Percentiles rank a stretch among this genome's conserved stretches.
These are phyloP conservation scores for Zelonia costaricensis DNA, from an alignment of 208 protist species.

Conservation along the genomic window DNA sequence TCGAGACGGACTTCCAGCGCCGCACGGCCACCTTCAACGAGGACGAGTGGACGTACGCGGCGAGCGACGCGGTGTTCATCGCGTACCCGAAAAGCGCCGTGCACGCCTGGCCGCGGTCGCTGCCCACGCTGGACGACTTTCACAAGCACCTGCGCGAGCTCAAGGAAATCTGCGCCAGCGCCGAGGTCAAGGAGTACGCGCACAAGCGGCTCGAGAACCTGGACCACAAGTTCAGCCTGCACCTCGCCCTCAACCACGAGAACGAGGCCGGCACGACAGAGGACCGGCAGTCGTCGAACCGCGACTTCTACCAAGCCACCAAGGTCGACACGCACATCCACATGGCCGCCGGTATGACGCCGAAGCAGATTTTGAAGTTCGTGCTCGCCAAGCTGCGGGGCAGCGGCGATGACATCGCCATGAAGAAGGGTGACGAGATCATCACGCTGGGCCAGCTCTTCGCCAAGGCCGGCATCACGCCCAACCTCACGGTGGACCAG, in stretches of 20 bases:
- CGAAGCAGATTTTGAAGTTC: conserved; percentile 94
- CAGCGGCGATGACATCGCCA: conserved; percentile 92
- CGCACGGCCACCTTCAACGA: conserved; percentile 88
- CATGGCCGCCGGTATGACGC: conserved; percentile 95
- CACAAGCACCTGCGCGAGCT: conserved; percentile 74
- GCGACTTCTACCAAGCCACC: conserved; percentile 95
- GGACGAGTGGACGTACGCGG: conserved; percentile 87
- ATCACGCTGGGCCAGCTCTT: conserved; percentile 89
- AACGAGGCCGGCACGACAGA: conserved; percentile 89
- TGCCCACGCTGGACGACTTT: conserved; percentile 84
- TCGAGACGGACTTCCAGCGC: conserved; percentile 85
- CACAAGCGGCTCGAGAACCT: conserved; percentile 92
- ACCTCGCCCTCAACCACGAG: conserved; percentile 93
- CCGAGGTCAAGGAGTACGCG: conserved; percentile 92
- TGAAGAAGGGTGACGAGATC: conserved; percentile 83
- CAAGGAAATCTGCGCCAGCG: conserved; percentile 62
- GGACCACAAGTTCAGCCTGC: conserved; percentile 94
- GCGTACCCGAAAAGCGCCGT: conserved; percentile 71
- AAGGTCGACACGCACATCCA: conserved; percentile 98
- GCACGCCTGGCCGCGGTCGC: conserved; percentile 77
- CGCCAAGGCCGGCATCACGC: conserved; percentile 84
- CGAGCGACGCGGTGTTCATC: conserved; percentile 89
- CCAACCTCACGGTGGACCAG: conserved; percentile 95
- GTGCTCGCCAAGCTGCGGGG: conserved; percentile 93
- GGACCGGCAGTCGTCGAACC: conserved; percentile 84